A percentile compares a stretch with the other conserved stretches of the same genome.
Evolutionary conservation across 768 basidiomycete species (phyloP).

Genomic region (Coprinopsis sp.): DNA sequence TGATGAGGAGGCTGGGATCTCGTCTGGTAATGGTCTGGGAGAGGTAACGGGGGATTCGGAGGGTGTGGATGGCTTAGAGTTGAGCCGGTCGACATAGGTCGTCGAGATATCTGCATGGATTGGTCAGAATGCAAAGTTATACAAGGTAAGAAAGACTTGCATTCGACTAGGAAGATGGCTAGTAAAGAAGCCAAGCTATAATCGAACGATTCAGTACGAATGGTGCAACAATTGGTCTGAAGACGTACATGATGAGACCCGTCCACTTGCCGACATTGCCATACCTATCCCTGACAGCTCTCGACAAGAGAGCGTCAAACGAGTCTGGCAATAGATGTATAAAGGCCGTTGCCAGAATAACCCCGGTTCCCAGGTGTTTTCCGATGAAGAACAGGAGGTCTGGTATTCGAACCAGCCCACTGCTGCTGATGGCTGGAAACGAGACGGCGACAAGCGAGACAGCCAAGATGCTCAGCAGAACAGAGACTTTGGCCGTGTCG

Average conservation of each 20-base stretch:
- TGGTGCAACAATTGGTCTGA: not conserved
- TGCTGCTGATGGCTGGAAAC: slow-evolving; percentile 63
- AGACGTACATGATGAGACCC: slow-evolving; percentile 71
- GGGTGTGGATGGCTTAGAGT: slow-evolving; percentile 55
- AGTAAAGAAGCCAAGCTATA: slow-evolving; percentile 61
- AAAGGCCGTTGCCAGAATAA: slow-evolving; percentile 80
- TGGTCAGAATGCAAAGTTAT: slow-evolving; percentile 5
- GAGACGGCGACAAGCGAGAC: slow-evolving; percentile 71
- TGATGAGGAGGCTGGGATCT: slow-evolving; percentile 4
- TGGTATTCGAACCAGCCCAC: slow-evolving; percentile 54
- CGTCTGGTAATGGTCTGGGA: slow-evolving; percentile 16
- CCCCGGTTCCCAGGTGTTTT: slow-evolving; percentile 83
- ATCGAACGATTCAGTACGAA: slow-evolving; percentile 4
- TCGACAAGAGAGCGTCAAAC: slow-evolving; percentile 43
- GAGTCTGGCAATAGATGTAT: slow-evolving; percentile 54
- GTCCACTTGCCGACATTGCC: slow-evolving; percentile 50
- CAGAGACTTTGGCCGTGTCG: slow-evolving; percentile 10
- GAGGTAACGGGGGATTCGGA: slow-evolving; percentile 14
- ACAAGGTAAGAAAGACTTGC: slow-evolving; percentile 37
- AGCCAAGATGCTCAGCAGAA: slow-evolving; percentile 50
- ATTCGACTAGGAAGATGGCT: slow-evolving; percentile 76
- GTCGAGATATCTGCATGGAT: slow-evolving; percentile 59
- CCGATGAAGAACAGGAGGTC: slow-evolving; percentile 75
- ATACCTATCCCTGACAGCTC: slow-evolving; percentile 41
- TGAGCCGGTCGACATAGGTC: slow-evolving; percentile 67